phyloP scores from a whole-genome alignment of 768 basidiomycete species.

The Galerina sulciceps region DNA sequence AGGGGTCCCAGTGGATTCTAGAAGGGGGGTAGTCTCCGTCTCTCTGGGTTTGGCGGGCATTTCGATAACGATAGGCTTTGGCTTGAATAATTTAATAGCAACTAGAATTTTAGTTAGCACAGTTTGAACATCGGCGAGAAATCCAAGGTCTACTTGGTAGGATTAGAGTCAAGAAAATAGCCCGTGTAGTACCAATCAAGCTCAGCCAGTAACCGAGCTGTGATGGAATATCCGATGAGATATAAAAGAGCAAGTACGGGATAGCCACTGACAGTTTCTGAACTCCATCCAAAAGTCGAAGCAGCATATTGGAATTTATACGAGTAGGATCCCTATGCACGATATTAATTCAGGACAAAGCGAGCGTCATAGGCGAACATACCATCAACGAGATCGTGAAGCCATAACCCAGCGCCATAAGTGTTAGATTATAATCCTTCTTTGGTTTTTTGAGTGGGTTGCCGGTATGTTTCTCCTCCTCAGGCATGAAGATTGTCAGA shows the following conservation, averaged over 20 bases:
- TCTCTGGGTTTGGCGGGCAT: slow-evolving; percentile 25
- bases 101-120: slow-evolving; percentile 37
- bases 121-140: neutral
- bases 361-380: slow-evolving; percentile 9
- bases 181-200: slow-evolving; percentile 54
- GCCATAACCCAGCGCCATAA: slow-evolving; percentile 58
- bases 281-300: slow-evolving; percentile 64
- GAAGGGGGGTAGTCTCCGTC: slow-evolving; percentile 36
- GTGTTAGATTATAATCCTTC: slow-evolving; percentile 69
- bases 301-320: slow-evolving; percentile 72
- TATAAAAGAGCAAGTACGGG: neutral
- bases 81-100: slow-evolving; percentile 56
- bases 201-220: slow-evolving; percentile 81
- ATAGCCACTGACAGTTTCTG: slow-evolving; percentile 56
- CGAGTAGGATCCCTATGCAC: slow-evolving; percentile 53
- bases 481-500: slow-evolving; percentile 66
- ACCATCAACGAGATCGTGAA: slow-evolving; percentile 53
- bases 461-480: slow-evolving; percentile 18
- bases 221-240: neutral
- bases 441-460: slow-evolving; percentile 44
- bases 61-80: slow-evolving; percentile 35
- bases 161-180: slow-evolving; percentile 55
- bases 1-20: slow-evolving; percentile 24
- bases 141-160: slow-evolving; percentile 56
- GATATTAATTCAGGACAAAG: neutral